These are phyloP conservation scores for Musa troglodytarum DNA, from an alignment of 176 grass and related monocot genomes.

Conservation along the genomic window DNA sequence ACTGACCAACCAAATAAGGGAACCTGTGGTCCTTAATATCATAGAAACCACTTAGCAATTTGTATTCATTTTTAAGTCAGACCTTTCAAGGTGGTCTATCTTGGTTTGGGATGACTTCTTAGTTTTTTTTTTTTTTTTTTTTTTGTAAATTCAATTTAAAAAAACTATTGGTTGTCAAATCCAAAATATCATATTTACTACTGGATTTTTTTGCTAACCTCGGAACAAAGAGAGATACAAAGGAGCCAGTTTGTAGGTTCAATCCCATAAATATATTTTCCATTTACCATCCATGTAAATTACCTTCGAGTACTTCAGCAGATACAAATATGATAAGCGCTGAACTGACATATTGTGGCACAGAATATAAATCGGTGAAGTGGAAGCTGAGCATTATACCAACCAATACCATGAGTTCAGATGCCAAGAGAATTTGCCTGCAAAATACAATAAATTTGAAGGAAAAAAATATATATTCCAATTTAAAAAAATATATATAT, in stretches of 20 bases:
- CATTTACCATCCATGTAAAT: neutral
- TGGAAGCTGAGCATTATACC: slow-evolving; percentile 84
- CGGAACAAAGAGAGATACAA: no score
- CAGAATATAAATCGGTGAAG: slow-evolving; percentile 51
- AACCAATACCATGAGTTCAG: slow-evolving; percentile 59
- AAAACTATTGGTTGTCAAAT: no score
- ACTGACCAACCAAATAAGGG: no score
- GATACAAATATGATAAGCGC: slow-evolving; percentile 77
- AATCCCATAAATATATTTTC: neutral
- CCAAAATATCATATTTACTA: no score
- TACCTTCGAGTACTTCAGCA: slow-evolving; percentile 98
- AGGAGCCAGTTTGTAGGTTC: neutral
- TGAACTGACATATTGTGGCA: slow-evolving; percentile 58
- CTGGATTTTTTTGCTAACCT: no score
- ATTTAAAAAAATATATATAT: neutral
- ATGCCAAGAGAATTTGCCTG: slow-evolving; percentile 84
- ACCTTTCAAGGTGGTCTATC: no score
- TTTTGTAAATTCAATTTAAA: no score
- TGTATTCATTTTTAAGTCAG: no score
- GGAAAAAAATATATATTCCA: neutral
- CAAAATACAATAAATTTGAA: slow-evolving; percentile 22
- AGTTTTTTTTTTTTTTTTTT: no score
- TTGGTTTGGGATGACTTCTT: no score
- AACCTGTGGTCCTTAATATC: no score
- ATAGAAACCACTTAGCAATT: no score